Evolutionary conservation across 108 stramenopile genomes (phyloP).

Genomic region (Schizochytrium sp.): DNA sequence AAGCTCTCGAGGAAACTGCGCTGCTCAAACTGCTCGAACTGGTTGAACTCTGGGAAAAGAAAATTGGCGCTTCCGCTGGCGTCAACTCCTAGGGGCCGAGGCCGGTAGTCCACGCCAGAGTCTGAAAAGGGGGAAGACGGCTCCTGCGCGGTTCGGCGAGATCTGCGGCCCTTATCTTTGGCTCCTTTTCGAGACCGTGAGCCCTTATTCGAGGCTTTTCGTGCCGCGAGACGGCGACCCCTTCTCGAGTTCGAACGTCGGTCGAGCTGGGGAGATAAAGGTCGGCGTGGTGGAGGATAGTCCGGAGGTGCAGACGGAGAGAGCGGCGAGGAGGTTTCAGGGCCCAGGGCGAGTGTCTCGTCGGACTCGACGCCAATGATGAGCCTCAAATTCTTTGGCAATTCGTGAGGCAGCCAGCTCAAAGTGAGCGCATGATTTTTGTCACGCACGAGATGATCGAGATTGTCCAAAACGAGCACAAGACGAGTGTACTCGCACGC

Average conservation of each 20-base stretch:
- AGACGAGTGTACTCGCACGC: neutral
- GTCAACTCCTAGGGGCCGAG: neutral
- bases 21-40: neutral
- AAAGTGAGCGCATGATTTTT: conserved; percentile 11
- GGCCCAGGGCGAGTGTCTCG: neutral
- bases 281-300: neutral
- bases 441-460: neutral
- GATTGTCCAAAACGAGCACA: neutral
- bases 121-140: neutral
- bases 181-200: neutral
- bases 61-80: neutral
- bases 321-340: neutral
- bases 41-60: neutral
- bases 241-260: too few species aligned
- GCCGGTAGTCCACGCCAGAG: neutral
- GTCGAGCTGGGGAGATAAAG: neutral
- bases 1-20: neutral
- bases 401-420: neutral
- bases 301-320: neutral
- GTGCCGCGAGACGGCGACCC: neutral
- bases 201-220: neutral
- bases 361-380: neutral
- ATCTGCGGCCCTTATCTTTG: too few species aligned
- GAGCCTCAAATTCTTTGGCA: neutral
- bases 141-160: neutral